phyloP scores from a whole-genome alignment of 164 flowering plant genomes.

The Vitis vinifera region ASM3070453v1 NC_081817.1:6386001-6386500 shows the following conservation, averaged over 20 bases:
- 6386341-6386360: background rate
- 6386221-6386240: background rate
- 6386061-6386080: constrained; percentile 38
- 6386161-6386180: constrained; percentile 37
- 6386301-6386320: background rate
- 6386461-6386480: background rate
- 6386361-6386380: background rate
- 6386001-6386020: constrained; percentile 87
- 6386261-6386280: background rate
- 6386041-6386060: constrained; percentile 46
- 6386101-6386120: constrained; percentile 63
- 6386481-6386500: no score
- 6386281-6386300: background rate
- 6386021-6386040: constrained; percentile 75
- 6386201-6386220: background rate
- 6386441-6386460: background rate
- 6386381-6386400: background rate
- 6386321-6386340: background rate
- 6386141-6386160: constrained; percentile 71
- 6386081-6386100: constrained; percentile 62
- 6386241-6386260: background rate
- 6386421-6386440: background rate
- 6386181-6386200: background rate
- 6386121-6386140: constrained; percentile 84
- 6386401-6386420: background rate